These are phyloP conservation scores for Pharus latifolius DNA, from an alignment of 176 grass and related monocot species.

Conservation along the genomic window DNA sequence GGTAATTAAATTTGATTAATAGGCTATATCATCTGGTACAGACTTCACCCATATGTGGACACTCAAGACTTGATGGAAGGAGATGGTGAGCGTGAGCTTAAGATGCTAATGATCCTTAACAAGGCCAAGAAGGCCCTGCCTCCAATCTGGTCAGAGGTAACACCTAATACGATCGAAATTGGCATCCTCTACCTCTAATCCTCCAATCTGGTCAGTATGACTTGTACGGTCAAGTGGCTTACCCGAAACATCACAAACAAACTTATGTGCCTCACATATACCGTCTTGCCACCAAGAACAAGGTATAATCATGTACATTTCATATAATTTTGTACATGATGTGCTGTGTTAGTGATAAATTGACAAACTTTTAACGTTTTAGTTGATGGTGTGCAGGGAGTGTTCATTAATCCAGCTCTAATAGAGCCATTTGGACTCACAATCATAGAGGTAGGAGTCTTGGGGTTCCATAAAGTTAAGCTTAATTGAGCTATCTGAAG, in stretches of 20 bases:
- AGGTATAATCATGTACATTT: constrained; percentile 48
- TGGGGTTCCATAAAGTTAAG: too few relatives aligned
- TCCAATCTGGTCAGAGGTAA: constrained; percentile 87
- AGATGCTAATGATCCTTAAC: constrained; percentile 32
- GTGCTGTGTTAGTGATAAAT: too few relatives aligned
- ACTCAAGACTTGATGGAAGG: constrained; percentile 39
- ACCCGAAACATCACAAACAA: constrained; percentile 96
- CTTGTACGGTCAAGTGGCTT: constrained; percentile 83
- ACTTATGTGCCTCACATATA: constrained; percentile 82
- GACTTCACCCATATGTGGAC: constrained; percentile 92
- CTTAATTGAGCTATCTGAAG: too few relatives aligned
- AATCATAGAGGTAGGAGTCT: constrained; percentile 53
- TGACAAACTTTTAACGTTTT: neutral
- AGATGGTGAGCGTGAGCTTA: constrained; percentile 53
- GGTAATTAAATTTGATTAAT: too few relatives aligned
- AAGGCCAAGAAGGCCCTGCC: constrained; percentile 61
- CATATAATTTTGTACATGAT: neutral
- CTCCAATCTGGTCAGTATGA: constrained; percentile 81
- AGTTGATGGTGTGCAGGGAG: constrained; percentile 33
- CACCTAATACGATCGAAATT: too few relatives aligned
- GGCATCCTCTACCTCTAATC: too few relatives aligned
- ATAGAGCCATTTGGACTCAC: constrained; percentile 93
- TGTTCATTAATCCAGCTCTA: constrained; percentile 90
- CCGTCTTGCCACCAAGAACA: constrained; percentile 79
- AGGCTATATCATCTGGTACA: constrained; percentile 84